Evolutionary conservation across 1,284 basidiomycete genomes (phyloP).

Genomic region (Cryptococcus sp.): DNA sequence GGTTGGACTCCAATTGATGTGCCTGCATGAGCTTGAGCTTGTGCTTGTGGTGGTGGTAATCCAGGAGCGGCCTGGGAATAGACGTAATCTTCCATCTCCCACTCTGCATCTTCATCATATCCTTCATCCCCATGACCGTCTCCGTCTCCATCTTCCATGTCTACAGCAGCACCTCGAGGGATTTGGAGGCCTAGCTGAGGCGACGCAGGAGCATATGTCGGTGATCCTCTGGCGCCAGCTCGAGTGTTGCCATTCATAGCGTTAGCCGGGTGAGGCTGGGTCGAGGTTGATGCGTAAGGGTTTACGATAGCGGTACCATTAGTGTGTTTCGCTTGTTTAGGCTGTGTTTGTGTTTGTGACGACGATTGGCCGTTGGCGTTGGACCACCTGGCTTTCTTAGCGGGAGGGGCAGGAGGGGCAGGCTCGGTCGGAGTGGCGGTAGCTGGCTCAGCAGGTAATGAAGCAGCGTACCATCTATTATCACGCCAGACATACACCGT

Average conservation of each 20-base stretch:
- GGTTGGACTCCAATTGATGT: slow-evolving; percentile 19
- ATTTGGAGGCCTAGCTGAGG: neutral
- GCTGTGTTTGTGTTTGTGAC: no score
- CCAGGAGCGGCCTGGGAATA: neutral
- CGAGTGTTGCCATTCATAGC: neutral
- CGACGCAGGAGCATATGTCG: slow-evolving; percentile 24
- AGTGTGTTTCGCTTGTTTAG: neutral
- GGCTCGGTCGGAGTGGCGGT: neutral
- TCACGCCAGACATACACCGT: neutral
- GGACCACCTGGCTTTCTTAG: neutral
- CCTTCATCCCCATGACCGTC: slow-evolving; percentile 24
- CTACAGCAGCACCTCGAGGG: slow-evolving; percentile 10
- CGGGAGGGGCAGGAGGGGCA: no score
- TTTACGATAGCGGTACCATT: neutral
- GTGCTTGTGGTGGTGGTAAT: neutral
- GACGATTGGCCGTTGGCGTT: no score
- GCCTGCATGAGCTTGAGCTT: neutral
- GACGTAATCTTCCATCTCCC: slow-evolving; percentile 26
- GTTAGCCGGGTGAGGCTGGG: neutral
- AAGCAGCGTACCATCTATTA: slow-evolving; percentile 22
- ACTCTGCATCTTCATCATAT: slow-evolving; percentile 18
- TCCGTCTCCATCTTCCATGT: slow-evolving; percentile 14
- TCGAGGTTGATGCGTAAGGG: slow-evolving; percentile 3
- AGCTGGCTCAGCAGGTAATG: slow-evolving; percentile 4
- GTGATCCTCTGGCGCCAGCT: slow-evolving; percentile 12